phyloP scores from a whole-genome alignment of 768 basidiomycete genomes.

The Phanerochaete sordida region DNA sequence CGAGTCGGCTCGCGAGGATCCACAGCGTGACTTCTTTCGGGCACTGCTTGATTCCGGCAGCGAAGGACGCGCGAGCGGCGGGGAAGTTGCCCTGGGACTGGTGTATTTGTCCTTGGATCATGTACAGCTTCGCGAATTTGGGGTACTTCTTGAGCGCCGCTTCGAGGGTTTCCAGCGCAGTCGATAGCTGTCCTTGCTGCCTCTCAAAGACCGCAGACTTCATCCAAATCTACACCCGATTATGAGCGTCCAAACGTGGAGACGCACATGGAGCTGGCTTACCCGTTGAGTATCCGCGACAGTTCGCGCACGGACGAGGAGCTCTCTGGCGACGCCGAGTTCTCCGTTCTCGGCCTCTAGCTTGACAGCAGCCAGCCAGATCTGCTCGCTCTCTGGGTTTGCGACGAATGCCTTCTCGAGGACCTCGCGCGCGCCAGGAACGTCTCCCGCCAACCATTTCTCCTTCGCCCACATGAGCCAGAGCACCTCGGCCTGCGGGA shows the following conservation, averaged over 20 bases:
- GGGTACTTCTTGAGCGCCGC: constrained; percentile 82
- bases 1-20: constrained; percentile 85
- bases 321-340: constrained; percentile 76
- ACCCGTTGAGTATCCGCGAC: constrained; percentile 93
- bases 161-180: constrained; percentile 71
- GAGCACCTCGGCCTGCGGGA: constrained; percentile 92
- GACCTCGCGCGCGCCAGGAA: constrained; percentile 85
- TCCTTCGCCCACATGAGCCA: constrained; percentile 99
- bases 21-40: constrained; percentile 84
- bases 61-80: constrained; percentile 75
- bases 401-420: constrained; percentile 89
- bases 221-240: constrained; percentile 86
- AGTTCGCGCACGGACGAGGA: constrained; percentile 83
- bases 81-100: constrained; percentile 55
- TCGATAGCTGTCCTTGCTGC: constrained; percentile 73
- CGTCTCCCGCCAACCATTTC: constrained; percentile 88
- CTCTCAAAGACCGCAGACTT: constrained; percentile 95
- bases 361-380: constrained; percentile 98
- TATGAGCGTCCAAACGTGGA: no score
- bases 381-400: constrained; percentile 95
- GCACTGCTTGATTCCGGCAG: constrained; percentile 81
- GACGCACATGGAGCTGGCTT: constrained; percentile 23
- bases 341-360: constrained; percentile 96
- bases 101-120: constrained; percentile 95
- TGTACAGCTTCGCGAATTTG: constrained; percentile 88